Evolutionary conservation across 2,329 filamentous ascomycete species (phyloP).

Genomic region (Ophiognomonia clavigignenti-juglandacearum): DNA sequence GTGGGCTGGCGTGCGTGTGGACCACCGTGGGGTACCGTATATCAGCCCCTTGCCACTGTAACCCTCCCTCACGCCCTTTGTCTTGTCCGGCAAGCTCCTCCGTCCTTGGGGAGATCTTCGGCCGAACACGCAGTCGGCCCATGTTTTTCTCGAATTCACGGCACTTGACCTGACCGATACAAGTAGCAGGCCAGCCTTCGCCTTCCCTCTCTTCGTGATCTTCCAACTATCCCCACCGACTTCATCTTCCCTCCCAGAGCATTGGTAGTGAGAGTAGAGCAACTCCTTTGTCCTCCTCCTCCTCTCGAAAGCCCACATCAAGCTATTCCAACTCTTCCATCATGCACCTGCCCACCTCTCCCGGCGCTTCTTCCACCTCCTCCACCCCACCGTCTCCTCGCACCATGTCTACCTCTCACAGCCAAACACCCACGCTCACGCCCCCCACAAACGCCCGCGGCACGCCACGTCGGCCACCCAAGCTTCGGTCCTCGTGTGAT

Average conservation of each 20-base stretch:
- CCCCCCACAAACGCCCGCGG: slow-evolving; percentile 11
- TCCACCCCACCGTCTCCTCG: slow-evolving; percentile 7
- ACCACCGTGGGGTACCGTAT: slow-evolving; percentile 12
- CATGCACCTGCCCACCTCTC: slow-evolving; percentile 4
- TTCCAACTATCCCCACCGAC: slow-evolving; percentile 1
- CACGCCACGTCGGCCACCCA: slow-evolving; percentile 11
- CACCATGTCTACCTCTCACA: slow-evolving; percentile 6
- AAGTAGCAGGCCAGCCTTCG: slow-evolving; percentile 13
- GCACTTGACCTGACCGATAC: slow-evolving; percentile 5
- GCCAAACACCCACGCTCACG: not conserved
- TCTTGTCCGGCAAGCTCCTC: slow-evolving; percentile 10
- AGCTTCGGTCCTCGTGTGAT: slow-evolving; percentile 17
- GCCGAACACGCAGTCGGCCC: slow-evolving; percentile 8
- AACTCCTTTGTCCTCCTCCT: not conserved
- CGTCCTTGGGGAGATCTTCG: slow-evolving; percentile 3
- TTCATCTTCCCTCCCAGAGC: not conserved
- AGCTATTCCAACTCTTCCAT: not conserved
- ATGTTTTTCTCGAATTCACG: not conserved
- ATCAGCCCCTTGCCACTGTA: slow-evolving; percentile 8
- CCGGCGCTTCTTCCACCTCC: slow-evolving; percentile 5
- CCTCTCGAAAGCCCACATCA: not conserved
- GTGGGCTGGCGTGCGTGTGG: slow-evolving; percentile 8
- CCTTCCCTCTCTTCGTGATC: not conserved
- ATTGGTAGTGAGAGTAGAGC: not conserved
- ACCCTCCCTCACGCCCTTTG: slow-evolving; percentile 1